phyloP scores from a whole-genome alignment of 441 rosid species.

The Populus hybrid region DNA sequence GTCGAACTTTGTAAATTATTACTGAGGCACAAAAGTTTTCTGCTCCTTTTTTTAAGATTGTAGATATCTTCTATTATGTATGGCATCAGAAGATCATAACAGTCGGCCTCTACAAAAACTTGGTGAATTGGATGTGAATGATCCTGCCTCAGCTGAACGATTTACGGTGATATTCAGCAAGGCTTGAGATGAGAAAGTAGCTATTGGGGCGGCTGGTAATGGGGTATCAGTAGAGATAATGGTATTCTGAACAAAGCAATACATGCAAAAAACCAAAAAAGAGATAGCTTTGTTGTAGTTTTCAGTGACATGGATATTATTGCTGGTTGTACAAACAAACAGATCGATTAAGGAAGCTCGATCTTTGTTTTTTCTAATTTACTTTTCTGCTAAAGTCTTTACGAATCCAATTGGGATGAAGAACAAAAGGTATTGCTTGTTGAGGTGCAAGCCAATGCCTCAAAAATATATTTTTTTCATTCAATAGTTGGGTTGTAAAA shows the following conservation, averaged over 20 bases:
- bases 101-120: slow-evolving; percentile 45
- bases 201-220: slow-evolving; percentile 25
- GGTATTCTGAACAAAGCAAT: not conserved
- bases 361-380: too few relatives aligned
- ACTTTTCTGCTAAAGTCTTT: not conserved
- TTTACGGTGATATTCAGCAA: slow-evolving; percentile 44
- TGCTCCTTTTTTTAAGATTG: not conserved
- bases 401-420: not conserved
- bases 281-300: not conserved
- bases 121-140: slow-evolving; percentile 60
- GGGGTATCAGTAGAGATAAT: slow-evolving; percentile 20
- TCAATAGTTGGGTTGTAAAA: not conserved
- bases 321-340: too few relatives aligned
- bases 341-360: too few relatives aligned
- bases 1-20: too few relatives aligned
- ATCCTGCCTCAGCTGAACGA: slow-evolving; percentile 43
- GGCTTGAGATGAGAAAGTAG: slow-evolving; percentile 48
- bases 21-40: not conserved
- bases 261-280: not conserved
- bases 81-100: not conserved
- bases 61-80: not conserved
- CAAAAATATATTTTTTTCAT: too few relatives aligned
- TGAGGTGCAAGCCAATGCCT: too few relatives aligned
- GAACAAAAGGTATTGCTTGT: not conserved
- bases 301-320: not conserved